Evolutionary conservation across 768 basidiomycete species (phyloP).

Genomic region (Xanthoconium stramineum): DNA sequence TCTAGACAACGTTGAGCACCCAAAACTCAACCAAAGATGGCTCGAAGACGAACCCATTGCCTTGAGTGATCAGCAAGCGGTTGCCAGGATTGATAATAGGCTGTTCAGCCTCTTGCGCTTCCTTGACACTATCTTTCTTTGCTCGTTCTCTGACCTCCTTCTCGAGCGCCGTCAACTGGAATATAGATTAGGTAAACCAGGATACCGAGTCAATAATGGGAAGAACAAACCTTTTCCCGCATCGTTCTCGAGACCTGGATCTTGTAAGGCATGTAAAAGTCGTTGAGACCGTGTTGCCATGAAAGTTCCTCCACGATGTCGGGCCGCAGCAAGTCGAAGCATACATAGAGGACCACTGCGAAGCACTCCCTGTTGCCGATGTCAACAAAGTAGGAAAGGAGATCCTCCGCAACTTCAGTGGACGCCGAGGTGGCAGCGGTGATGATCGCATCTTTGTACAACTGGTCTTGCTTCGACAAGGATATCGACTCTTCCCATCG

Average conservation of each 20-base stretch:
- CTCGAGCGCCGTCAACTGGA: constrained; percentile 72
- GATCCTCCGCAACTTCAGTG: constrained; percentile 91
- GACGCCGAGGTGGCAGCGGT: constrained; percentile 83
- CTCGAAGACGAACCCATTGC: constrained; percentile 46
- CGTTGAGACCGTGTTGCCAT: constrained; percentile 94
- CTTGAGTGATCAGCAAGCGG: constrained; percentile 69
- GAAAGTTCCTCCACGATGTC: constrained; percentile 93
- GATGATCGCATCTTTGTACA: constrained; percentile 95
- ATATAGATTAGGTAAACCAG: constrained; percentile 4
- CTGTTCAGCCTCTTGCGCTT: constrained; percentile 81
- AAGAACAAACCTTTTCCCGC: constrained; percentile 61
- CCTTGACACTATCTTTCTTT: constrained; percentile 85
- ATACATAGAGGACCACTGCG: constrained; percentile 82
- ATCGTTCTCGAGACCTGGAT: constrained; percentile 82
- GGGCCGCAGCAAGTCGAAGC: constrained; percentile 92
- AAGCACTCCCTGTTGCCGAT: constrained; percentile 99
- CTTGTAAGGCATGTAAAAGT: constrained; percentile 97
- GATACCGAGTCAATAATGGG: not conserved
- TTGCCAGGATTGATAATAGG: constrained; percentile 86
- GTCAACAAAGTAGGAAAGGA: constrained; percentile 94
- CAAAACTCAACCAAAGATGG: not conserved
- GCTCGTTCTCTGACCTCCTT: constrained; percentile 86
- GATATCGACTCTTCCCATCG: constrained; percentile 97
- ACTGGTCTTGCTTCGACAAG: constrained; percentile 91
- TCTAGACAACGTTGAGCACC: constrained; percentile 33